Percentiles rank a stretch among this genome's conserved stretches.
Conservation (phyloP, 2,329 filamentous ascomycete species). For the Exophiala phaeomuriformis region DNA sequence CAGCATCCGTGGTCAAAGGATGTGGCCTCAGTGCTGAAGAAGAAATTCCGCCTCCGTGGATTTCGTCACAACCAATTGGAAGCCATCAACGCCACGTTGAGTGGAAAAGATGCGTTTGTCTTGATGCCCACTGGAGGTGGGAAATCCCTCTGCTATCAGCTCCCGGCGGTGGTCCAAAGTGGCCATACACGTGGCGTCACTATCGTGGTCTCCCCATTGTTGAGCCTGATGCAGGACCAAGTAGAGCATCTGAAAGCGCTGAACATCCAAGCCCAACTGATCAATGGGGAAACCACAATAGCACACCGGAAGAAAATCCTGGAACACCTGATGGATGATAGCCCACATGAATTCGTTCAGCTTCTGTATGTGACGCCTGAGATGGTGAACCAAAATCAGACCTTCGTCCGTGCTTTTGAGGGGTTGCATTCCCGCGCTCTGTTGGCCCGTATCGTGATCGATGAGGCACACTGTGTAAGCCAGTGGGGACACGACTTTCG, state of each 20-base stretch:
- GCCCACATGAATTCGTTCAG: constrained; percentile 70
- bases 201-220: constrained; percentile 84
- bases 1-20: constrained; percentile 76
- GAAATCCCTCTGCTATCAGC: constrained; percentile 93
- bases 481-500: constrained; percentile 99
- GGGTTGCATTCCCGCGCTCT: constrained; percentile 61
- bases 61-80: constrained; percentile 90
- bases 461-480: constrained; percentile 98
- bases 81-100: constrained; percentile 87
- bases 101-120: constrained; percentile 83
- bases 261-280: constrained; percentile 68
- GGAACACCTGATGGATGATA: constrained; percentile 51
- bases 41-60: constrained; percentile 73
- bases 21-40: constrained; percentile 70
- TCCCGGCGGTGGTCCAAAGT: constrained; percentile 74
- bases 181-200: constrained; percentile 82
- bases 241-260: constrained; percentile 71
- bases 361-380: constrained; percentile 94
- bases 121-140: constrained; percentile 97
- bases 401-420: constrained; percentile 59
- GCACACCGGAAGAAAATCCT: constrained; percentile 62
- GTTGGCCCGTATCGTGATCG: constrained; percentile 86
- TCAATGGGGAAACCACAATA: constrained; percentile 67
- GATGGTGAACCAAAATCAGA: constrained; percentile 78
- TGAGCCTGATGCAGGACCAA: constrained; percentile 97